Conservation (phyloP, 345 rosid genomes). For the Streptanthus diversifolius region DNA sequence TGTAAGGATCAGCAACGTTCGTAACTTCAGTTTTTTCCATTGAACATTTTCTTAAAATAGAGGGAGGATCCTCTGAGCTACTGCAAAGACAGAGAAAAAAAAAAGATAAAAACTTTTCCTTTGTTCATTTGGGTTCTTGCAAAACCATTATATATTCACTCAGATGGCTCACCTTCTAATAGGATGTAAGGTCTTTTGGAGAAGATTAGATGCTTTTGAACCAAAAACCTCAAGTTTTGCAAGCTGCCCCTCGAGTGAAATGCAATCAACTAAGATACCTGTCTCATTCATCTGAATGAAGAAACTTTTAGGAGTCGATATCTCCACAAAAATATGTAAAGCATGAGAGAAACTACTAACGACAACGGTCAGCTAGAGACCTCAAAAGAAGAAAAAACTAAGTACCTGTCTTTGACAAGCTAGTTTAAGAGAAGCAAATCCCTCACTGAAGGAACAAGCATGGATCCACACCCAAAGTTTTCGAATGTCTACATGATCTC, state of each 20-base stretch:
- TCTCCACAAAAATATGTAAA: background rate
- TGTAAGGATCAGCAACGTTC: slow-evolving; percentile 28
- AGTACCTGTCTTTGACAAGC: slow-evolving; percentile 69
- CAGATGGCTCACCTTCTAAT: slow-evolving; percentile 48
- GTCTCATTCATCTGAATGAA: slow-evolving; percentile 51
- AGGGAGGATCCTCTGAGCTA: slow-evolving; percentile 28
- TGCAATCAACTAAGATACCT: slow-evolving; percentile 45
- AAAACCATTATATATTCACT: background rate
- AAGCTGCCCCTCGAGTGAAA: slow-evolving; percentile 76
- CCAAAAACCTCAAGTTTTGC: slow-evolving; percentile 77
- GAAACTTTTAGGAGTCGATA: background rate
- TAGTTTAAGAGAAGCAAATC: slow-evolving; percentile 55
- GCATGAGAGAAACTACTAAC: slow-evolving; percentile 5
- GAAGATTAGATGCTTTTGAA: slow-evolving; percentile 61
- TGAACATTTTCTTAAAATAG: slow-evolving; percentile 42
- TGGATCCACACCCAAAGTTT: slow-evolving; percentile 87
- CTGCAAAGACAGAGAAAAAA: slow-evolving; percentile 40
- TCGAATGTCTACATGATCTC: slow-evolving; percentile 30
- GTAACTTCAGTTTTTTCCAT: slow-evolving; percentile 30
- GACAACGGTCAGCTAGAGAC: background rate
- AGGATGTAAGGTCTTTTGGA: slow-evolving; percentile 53
- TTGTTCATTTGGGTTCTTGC: background rate
- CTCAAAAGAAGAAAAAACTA: background rate
- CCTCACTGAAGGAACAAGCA: slow-evolving; percentile 78
- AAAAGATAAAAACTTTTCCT: background rate